Evolutionary conservation across 495 filamentous ascomycete genomes (phyloP).

Genomic region (Apiosordaria backusii): DNA sequence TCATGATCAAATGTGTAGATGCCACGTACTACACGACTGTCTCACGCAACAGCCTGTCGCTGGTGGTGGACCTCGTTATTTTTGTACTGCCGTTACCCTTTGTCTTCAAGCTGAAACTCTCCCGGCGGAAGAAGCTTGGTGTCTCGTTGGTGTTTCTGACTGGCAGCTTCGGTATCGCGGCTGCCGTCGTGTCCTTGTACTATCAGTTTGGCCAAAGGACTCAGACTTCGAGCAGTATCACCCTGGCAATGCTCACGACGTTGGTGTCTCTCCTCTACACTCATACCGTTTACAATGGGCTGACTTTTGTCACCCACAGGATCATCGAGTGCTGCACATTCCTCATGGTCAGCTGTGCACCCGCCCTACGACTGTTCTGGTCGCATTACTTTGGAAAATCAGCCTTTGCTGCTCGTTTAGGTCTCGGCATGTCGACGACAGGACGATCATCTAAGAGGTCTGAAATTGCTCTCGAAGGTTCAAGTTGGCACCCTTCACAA

Average conservation of each 20-base stretch:
- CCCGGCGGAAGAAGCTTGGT: not conserved
- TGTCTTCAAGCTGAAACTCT: not conserved
- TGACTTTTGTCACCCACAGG: too few relatives aligned
- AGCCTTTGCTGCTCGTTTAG: not conserved
- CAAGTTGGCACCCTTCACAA: not conserved
- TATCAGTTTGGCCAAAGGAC: not conserved
- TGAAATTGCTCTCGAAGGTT: not conserved
- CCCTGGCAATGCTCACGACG: not conserved
- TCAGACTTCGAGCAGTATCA: not conserved
- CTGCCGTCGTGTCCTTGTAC: constrained; percentile 2
- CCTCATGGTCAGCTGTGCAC: not conserved
- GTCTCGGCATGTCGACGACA: not conserved
- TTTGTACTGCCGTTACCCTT: not conserved
- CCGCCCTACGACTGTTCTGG: not conserved
- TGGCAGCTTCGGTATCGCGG: not conserved
- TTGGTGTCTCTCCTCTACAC: too few relatives aligned
- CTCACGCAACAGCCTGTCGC: not conserved
- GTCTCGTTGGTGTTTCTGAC: not conserved
- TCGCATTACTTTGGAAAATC: not conserved
- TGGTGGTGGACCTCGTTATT: constrained; percentile 1
- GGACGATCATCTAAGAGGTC: not conserved
- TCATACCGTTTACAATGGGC: too few relatives aligned
- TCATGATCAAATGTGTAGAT: not conserved
- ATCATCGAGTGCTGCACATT: constrained; percentile 1
- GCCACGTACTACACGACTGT: not conserved